Conservation (phyloP, 2,329 filamentous ascomycete genomes). For the Trichoderma oligosporum region DNA sequence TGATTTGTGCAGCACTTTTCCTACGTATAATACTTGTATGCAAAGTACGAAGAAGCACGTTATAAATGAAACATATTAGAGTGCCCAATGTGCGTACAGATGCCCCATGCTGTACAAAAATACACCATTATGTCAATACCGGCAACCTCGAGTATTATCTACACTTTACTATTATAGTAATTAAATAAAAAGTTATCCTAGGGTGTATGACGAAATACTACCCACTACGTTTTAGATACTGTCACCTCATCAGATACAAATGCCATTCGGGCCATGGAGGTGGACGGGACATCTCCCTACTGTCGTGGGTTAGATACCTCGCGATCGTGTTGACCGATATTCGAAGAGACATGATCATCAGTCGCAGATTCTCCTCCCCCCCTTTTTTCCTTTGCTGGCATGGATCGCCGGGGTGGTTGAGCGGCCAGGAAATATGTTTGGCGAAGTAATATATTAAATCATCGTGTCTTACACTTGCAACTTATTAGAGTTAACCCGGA, state of each 20-base stretch:
- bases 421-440: neutral
- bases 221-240: neutral
- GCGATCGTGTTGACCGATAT: neutral
- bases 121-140: neutral
- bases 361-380: neutral
- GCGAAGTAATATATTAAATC: neutral
- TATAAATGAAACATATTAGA: no score
- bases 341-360: neutral
- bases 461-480: neutral
- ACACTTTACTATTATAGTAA: neutral
- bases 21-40: no score
- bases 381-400: constrained; percentile 12
- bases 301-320: neutral
- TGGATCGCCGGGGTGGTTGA: constrained; percentile 19
- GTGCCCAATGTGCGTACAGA: no score
- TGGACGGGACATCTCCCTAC: neutral
- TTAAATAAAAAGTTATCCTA: neutral
- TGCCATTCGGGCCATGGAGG: neutral
- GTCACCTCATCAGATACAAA: neutral
- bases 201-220: neutral
- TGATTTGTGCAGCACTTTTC: no score
- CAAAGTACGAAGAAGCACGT: no score
- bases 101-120: no score
- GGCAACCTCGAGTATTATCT: neutral
- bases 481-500: neutral